phyloP scores from a whole-genome alignment of 1,139 yeast species.

The Yamadazyma spencermartinsiae region DNA sequence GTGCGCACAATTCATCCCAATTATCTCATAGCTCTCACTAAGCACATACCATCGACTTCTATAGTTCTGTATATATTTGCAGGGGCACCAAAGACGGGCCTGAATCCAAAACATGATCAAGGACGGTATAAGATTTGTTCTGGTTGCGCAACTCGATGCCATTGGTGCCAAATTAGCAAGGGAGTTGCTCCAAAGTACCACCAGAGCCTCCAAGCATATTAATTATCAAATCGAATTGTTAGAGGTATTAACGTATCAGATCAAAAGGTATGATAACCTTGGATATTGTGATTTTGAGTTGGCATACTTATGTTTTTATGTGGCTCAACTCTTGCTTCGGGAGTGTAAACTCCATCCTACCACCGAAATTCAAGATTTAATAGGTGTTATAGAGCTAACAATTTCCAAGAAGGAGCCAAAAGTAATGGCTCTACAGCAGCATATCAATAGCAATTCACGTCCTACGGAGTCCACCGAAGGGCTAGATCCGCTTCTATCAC shows the following conservation, averaged over 20 bases:
- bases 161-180: conserved; percentile 3
- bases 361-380: conserved; percentile 21
- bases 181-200: conserved; percentile 9
- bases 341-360: conserved; percentile 16
- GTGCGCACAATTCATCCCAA: too few relatives aligned
- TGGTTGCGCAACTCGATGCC: neutral
- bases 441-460: neutral
- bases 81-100: too few relatives aligned
- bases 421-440: conserved; percentile 10
- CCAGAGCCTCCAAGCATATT: conserved; percentile 20
- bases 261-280: conserved; percentile 23
- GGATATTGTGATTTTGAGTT: conserved; percentile 44
- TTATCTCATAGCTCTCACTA: too few relatives aligned
- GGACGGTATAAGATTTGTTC: conserved; percentile 6
- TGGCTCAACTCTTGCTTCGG: conserved; percentile 18
- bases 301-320: conserved; percentile 30
- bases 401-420: conserved; percentile 19
- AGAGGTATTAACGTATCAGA: conserved; percentile 37
- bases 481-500: conserved; percentile 23
- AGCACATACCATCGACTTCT: too few relatives aligned
- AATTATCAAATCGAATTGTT: conserved; percentile 32
- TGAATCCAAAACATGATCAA: too few relatives aligned
- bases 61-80: too few relatives aligned
- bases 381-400: conserved; percentile 22
- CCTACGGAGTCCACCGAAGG: neutral